Conservation (phyloP, 257 asterid species). For the Solanum tacnaense region DNA sequence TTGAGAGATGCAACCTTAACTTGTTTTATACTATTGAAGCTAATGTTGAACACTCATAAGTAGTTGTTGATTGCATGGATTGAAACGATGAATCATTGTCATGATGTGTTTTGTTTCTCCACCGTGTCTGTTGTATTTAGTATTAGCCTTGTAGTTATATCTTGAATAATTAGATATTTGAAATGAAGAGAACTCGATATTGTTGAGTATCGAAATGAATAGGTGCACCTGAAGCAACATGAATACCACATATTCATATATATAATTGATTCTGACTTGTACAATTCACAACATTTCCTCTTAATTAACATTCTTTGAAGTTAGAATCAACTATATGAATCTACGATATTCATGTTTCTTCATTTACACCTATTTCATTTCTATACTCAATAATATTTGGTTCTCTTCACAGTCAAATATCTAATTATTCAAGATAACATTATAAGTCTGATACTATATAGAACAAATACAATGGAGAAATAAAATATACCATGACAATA, state of each 20-base stretch:
- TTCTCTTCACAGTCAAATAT: background rate
- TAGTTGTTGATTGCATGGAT: background rate
- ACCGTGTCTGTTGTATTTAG: background rate
- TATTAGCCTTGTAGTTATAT: too few species aligned
- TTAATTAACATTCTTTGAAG: background rate
- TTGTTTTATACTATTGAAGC: background rate
- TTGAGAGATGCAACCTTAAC: too few species aligned
- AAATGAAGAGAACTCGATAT: background rate
- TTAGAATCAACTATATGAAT: background rate
- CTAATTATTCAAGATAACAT: background rate
- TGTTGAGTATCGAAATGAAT: too few species aligned
- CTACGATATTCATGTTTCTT: background rate
- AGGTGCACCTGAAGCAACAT: background rate
- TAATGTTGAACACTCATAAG: background rate
- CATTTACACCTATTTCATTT: background rate
- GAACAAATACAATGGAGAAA: too few species aligned
- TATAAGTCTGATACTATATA: too few species aligned
- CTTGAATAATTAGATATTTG: background rate
- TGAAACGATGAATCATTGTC: background rate
- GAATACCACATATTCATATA: background rate
- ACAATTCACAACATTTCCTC: too few species aligned
- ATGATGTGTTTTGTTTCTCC: too few species aligned
- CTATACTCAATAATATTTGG: too few species aligned
- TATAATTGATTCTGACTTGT: too few species aligned
- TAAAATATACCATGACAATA: background rate